phyloP scores from a whole-genome alignment of 2,329 filamentous ascomycete species.

The Capronia epimyces region DNA sequence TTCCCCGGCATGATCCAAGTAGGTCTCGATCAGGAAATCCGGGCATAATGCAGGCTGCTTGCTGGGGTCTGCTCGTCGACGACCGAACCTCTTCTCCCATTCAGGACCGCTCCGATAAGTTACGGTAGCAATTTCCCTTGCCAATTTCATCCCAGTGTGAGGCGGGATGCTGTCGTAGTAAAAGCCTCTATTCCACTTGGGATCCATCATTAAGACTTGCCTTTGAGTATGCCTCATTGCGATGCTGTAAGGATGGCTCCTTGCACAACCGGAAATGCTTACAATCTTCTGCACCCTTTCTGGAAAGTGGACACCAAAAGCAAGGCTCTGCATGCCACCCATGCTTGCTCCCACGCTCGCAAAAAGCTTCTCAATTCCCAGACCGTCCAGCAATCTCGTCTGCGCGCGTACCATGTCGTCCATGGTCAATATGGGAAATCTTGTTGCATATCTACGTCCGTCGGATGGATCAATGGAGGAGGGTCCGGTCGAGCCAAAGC shows the following conservation, averaged over 20 bases:
- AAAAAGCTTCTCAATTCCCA: conserved; percentile 73
- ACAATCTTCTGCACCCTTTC: conserved; percentile 75
- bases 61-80: conserved; percentile 75
- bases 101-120: conserved; percentile 95
- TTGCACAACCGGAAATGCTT: conserved; percentile 86
- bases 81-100: conserved; percentile 92
- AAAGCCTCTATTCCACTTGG: conserved; percentile 91
- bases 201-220: conserved; percentile 98
- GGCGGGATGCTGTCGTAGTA: conserved; percentile 84
- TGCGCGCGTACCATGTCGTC: conserved; percentile 97
- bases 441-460: conserved; percentile 81
- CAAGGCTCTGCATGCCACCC: conserved; percentile 96
- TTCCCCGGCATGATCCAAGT: conserved; percentile 94
- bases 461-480: conserved; percentile 82
- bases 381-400: conserved; percentile 74
- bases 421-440: conserved; percentile 92
- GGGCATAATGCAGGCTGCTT: conserved; percentile 91
- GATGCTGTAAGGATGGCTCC: conserved; percentile 95
- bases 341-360: conserved; percentile 94
- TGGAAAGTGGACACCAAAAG: conserved; percentile 77
- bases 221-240: conserved; percentile 97
- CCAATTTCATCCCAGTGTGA: conserved; percentile 95
- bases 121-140: conserved; percentile 92
- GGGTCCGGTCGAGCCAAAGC: conserved; percentile 91
- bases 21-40: conserved; percentile 96